These are phyloP conservation scores for Lodderomyces margitis DNA, from an alignment of 1,139 yeast genomes.

Conservation along the genomic window DNA sequence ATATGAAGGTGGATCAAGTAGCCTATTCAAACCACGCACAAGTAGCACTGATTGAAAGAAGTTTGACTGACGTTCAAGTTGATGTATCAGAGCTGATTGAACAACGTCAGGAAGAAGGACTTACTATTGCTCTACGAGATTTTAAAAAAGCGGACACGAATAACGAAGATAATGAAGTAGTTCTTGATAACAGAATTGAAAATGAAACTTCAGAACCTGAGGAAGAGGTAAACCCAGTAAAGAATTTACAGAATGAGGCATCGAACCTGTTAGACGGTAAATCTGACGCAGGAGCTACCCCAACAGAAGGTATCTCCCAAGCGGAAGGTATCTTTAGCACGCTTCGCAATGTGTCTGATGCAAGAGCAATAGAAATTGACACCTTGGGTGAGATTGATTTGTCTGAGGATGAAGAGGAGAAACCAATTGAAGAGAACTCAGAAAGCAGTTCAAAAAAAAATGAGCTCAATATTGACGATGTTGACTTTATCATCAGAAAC, in stretches of 20 bases:
- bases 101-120: too few species aligned
- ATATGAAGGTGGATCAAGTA: too few species aligned
- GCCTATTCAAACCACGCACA: too few species aligned
- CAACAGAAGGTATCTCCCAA: neutral
- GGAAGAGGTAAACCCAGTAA: too few species aligned
- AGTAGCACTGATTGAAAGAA: too few species aligned
- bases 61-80: too few species aligned
- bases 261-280: too few species aligned
- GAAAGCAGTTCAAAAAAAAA: neutral
- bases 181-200: neutral
- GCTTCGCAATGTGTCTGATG: neutral
- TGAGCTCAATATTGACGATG: constrained; percentile 2
- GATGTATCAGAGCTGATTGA: neutral
- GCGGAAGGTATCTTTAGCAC: neutral
- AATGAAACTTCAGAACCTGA: neutral
- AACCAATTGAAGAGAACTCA: neutral
- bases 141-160: neutral
- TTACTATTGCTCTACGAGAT: too few species aligned
- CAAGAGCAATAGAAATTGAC: neutral
- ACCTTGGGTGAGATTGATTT: neutral
- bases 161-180: neutral
- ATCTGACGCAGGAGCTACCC: too few species aligned
- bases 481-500: constrained; percentile 7
- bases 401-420: neutral
- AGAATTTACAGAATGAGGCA: constrained; percentile 1